phyloP scores from a whole-genome alignment of 2,329 filamentous ascomycete species.

The Orbilia javanica region DNA sequence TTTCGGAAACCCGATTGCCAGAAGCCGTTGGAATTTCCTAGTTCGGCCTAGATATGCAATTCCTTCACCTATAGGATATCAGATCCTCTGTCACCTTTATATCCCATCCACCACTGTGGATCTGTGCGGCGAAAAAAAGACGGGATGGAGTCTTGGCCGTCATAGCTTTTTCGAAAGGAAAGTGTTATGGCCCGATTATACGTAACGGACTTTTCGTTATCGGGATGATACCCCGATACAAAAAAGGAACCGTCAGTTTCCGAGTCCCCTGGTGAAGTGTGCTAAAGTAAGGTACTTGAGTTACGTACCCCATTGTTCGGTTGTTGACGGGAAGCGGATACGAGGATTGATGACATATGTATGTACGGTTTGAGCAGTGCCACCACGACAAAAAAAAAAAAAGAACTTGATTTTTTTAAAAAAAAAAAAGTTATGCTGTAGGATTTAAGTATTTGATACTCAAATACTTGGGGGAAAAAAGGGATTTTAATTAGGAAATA shows the following conservation, averaged over 20 bases:
- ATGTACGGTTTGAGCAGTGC: background rate
- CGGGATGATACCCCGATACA: slow-evolving; percentile 13
- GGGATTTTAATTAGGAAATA: slow-evolving; percentile 3
- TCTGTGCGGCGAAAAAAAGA: background rate
- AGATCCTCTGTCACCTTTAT: too few relatives aligned
- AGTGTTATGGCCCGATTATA: background rate
- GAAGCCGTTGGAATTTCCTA: slow-evolving; percentile 38
- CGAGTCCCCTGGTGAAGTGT: background rate
- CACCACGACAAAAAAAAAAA: background rate
- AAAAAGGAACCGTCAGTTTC: background rate
- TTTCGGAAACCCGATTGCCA: slow-evolving; percentile 49
- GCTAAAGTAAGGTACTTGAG: background rate
- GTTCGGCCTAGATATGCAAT: background rate
- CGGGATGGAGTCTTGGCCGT: background rate
- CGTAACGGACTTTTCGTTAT: background rate
- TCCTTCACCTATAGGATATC: background rate
- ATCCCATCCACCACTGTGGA: background rate
- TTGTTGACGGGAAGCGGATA: slow-evolving; percentile 22
- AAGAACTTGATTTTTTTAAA: too few relatives aligned
- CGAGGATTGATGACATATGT: slow-evolving; percentile 7
- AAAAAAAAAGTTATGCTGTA: too few relatives aligned
- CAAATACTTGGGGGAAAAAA: too few relatives aligned
- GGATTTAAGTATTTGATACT: too few relatives aligned
- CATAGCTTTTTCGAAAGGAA: too few relatives aligned
- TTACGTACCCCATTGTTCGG: slow-evolving; percentile 4